These are phyloP conservation scores for Cyberlindnera subsufficiens DNA, from an alignment of 805 yeast species.

Conservation along the genomic window DNA sequence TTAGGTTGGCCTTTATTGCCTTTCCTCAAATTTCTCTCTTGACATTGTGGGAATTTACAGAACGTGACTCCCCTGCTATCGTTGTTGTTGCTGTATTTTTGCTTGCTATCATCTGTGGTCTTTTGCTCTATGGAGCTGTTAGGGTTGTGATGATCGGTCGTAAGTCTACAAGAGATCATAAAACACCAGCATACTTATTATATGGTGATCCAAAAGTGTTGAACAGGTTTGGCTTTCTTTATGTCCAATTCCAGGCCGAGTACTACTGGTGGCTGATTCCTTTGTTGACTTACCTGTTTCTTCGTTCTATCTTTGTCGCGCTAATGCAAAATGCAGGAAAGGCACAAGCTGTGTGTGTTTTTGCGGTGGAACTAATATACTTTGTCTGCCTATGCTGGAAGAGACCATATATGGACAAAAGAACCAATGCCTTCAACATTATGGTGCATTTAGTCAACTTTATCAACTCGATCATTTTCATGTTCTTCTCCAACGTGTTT, in stretches of 20 bases:
- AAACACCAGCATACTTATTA: conserved; percentile 87
- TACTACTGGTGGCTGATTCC: conserved; percentile 77
- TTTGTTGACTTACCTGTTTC: conserved; percentile 55
- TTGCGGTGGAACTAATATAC: conserved; percentile 69
- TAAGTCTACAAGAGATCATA: conserved; percentile 62
- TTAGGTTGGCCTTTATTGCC: conserved; percentile 75
- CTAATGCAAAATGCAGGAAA: conserved; percentile 78
- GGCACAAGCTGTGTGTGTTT: conserved; percentile 71
- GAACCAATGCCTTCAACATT: conserved; percentile 92
- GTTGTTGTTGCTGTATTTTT: conserved; percentile 74
- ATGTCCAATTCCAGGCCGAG: conserved; percentile 86
- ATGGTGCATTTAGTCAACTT: conserved; percentile 74
- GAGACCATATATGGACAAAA: conserved; percentile 90
- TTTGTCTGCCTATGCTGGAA: conserved; percentile 58
- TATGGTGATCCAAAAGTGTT: conserved; percentile 78
- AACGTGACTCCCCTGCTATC: conserved; percentile 77
- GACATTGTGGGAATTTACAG: conserved; percentile 86
- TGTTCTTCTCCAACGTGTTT: conserved; percentile 84
- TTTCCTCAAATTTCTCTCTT: conserved; percentile 82
- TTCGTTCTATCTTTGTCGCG: conserved; percentile 81
- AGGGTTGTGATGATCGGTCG: conserved; percentile 74
- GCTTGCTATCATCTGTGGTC: conserved; percentile 47
- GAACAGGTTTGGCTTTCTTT: conserved; percentile 87
- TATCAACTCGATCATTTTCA: conserved; percentile 77
- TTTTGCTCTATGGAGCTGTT: conserved; percentile 66